These are phyloP conservation scores for Starmerella floricola DNA, from an alignment of 805 yeast species.

Conservation along the genomic window DNA sequence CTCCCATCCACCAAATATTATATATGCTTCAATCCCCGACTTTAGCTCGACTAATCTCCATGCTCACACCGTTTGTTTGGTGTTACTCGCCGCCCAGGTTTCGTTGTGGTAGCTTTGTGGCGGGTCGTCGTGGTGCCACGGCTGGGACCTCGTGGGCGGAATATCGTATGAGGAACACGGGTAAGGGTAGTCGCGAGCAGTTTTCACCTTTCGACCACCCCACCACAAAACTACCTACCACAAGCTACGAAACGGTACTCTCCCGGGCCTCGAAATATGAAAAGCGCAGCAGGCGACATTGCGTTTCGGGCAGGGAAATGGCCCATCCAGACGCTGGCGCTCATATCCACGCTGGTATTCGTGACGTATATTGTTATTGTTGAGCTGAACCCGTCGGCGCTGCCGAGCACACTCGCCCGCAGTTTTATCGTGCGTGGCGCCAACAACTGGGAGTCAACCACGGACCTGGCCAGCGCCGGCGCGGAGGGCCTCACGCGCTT, in stretches of 20 bases:
- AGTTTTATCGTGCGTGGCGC: slow-evolving; percentile 16
- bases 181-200: neutral
- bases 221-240: neutral
- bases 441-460: slow-evolving; percentile 13
- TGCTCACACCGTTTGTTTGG: no score
- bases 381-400: slow-evolving; percentile 28
- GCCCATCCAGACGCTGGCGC: slow-evolving; percentile 77
- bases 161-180: neutral
- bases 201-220: neutral
- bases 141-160: neutral
- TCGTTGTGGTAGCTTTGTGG: no score
- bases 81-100: no score
- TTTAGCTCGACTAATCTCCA: no score
- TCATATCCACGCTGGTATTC: slow-evolving; percentile 63
- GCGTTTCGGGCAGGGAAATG: slow-evolving; percentile 52
- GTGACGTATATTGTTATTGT: slow-evolving; percentile 59
- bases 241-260: neutral
- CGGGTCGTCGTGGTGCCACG: no score
- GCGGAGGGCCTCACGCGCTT: slow-evolving; percentile 10
- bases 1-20: no score
- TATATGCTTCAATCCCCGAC: no score
- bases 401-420: slow-evolving; percentile 20
- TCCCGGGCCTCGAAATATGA: neutral
- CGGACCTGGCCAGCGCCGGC: neutral
- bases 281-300: slow-evolving; percentile 32